Base-by-base conservation (phyloP, 345 rosid species). In the Salix dunnii region DNA sequence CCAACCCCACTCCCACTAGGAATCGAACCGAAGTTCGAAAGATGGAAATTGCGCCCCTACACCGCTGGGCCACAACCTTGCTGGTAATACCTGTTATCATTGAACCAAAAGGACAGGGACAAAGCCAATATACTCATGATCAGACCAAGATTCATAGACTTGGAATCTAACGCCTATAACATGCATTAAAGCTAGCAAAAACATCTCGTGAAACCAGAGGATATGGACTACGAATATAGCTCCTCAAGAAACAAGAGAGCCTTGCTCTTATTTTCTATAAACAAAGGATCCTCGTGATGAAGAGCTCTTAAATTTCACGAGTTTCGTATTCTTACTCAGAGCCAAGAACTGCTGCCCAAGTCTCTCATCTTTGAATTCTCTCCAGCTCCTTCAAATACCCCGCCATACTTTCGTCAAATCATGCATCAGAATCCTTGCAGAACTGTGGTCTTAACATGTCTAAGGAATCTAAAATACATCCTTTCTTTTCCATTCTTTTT, bases 251-350 rank as follows among this genome's bases (percentile, higher is more conserved):
- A 55, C 16, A 38, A 78, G 63, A 80, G 46, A 46, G 78, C 83
- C 71, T 62, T 70, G 69, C 70, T 76, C 74, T 36, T 33, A 70
- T 79, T 58, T 11, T 64, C 81, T 84, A 82, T 74, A 76, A 76
- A 76, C 94, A 92, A 89, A 87, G 79, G 88, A 91, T 89, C 85
- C 97, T 83, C 98, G 98, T 94, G 97, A 94, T 82, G 91, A 77
- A 90, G 93, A 91, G 97, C 98, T 90, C 92, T 91, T 83, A 77
- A 64, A 71, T 84, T 88, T 91, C 98, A 93, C 97, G 98, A 91
- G 98, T 89, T 90, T 89, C 96, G 80, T 87, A 84, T 82, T 88
- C 90, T 78, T 74, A 27, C 78, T 75, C 84, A 71, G 75, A 72
- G 65, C 74, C 78, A 40, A 81, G 72, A 70, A 71, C 55, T 21